Evolutionary conservation across 768 basidiomycete species (phyloP), one percentile per base, ranked within the genome.

Genomic region (Grammothele lineata): DNA sequence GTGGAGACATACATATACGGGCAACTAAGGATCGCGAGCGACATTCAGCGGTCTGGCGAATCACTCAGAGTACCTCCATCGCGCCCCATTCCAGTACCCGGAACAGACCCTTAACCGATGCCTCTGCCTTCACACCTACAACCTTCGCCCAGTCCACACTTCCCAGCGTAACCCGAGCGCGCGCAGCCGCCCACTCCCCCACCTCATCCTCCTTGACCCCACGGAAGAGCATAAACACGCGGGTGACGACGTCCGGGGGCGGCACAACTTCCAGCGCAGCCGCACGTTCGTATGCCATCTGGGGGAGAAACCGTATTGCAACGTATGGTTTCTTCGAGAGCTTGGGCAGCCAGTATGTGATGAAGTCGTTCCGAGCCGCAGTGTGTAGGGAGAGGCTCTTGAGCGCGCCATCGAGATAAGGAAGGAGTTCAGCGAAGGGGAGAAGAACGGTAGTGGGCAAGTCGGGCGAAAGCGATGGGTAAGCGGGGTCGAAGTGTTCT

Each of bases 261-360:
- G 77, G 77, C 2, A 44, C 49, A 37, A 77, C 49, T 1, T 54
- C 51, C n/a, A 77, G 61, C 0, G 57, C 65, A 0, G 71, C 75
- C 0, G 73, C 66, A 4, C 50, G 45, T 40, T 70, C 70, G 54
- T 73, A 77, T n/a, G 66, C 62, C 1, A 56, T 54, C 50, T 77
- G 75, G 2, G 72, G 62, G 6, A 77, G 30, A 58, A 77, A 77
- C 3, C 73, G 69, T 23, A 78, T 60, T 8, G 35, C 35, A 17
- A 36, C 27, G 27, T 7, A 30, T 14, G 27, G 27, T 14, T 7
- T 14, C 27, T 14, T 30, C 8, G 27, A 30, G 32, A 77, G 53
- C 10, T 62, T 57, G 0, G 73, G 73, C 14, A 75, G 66, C 75
- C 75, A 77, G 53, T 69, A 76, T 67, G 72, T 74, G 51, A 77